Conservation (phyloP, 2,329 filamentous ascomycete species). For the Zasmidium citrigriseum region DNA sequence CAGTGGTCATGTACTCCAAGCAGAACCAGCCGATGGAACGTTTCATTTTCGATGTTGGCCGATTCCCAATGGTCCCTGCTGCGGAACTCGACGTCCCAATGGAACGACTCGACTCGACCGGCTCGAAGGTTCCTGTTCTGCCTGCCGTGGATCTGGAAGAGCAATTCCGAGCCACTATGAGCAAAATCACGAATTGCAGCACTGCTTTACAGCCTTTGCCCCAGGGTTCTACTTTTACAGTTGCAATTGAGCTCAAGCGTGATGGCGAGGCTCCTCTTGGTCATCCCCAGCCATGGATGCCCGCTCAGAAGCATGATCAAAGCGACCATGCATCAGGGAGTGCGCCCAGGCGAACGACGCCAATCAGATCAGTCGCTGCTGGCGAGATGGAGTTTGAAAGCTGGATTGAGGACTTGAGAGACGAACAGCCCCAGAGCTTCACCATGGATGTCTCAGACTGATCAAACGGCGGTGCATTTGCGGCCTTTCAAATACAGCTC, state of each 20-base stretch:
- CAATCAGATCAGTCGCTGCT: constrained; percentile 63
- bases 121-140: constrained; percentile 27
- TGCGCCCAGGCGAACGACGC: constrained; percentile 52
- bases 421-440: neutral
- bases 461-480: neutral
- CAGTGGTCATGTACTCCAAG: constrained; percentile 57
- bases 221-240: constrained; percentile 68
- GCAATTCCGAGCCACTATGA: constrained; percentile 68
- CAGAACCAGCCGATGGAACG: constrained; percentile 58
- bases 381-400: constrained; percentile 68
- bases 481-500: neutral
- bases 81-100: constrained; percentile 55
- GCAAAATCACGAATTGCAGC: constrained; percentile 61
- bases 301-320: constrained; percentile 51
- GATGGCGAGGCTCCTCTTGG: constrained; percentile 51
- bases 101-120: constrained; percentile 36
- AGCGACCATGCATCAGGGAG: constrained; percentile 19
- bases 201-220: constrained; percentile 61
- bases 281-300: constrained; percentile 62
- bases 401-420: constrained; percentile 64
- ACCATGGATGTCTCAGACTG: neutral
- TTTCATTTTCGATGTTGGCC: constrained; percentile 61
- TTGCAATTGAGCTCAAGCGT: constrained; percentile 72
- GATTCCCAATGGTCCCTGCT: constrained; percentile 53
- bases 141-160: constrained; percentile 63